Percentiles rank a stretch among this genome's conserved stretches.
Conservation (phyloP, 495 filamentous ascomycete species). For the Collariella sp. region DNA sequence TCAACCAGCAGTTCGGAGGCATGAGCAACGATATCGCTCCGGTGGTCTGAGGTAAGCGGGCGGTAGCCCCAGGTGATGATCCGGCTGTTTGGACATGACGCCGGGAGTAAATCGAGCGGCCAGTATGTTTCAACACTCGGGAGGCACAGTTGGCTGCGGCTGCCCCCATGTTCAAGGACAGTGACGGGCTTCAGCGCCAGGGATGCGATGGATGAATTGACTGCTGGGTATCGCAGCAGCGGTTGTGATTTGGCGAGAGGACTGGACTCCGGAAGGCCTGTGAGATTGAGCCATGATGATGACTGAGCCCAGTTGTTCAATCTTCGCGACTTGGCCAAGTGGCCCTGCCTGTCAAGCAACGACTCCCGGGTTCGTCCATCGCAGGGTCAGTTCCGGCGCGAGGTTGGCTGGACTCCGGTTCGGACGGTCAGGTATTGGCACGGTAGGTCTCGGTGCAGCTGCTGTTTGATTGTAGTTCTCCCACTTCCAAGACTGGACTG, state of each 20-base stretch:
- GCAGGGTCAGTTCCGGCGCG: conserved; percentile 9
- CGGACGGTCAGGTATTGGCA: not conserved
- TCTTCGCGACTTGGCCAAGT: not conserved
- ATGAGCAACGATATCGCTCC: conserved; percentile 29
- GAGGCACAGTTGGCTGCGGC: not conserved
- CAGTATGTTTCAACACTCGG: conserved; percentile 27
- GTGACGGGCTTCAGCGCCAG: conserved; percentile 15
- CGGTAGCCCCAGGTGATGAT: conserved; percentile 34
- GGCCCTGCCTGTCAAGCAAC: conserved; percentile 4
- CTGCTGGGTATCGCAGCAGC: conserved; percentile 16
- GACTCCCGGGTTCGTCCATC: conserved; percentile 23
- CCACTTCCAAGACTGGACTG: conserved; percentile 30
- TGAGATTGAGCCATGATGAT: conserved; percentile 13
- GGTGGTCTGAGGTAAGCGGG: conserved; percentile 20
- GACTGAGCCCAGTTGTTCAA: conserved; percentile 21
- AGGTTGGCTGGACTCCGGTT: conserved; percentile 14
- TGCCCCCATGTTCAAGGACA: not conserved
- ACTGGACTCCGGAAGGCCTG: conserved; percentile 7
- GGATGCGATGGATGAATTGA: conserved; percentile 21
- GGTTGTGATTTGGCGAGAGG: not conserved
- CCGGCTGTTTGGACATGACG: conserved; percentile 27
- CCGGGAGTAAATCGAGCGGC: conserved; percentile 30
- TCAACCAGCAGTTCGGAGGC: conserved; percentile 26
- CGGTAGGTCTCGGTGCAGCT: conserved; percentile 11
- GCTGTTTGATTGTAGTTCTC: conserved; percentile 5